phyloP scores from a whole-genome alignment of 2,329 filamentous ascomycete species.

The Fusarium anthophilum region DNA sequence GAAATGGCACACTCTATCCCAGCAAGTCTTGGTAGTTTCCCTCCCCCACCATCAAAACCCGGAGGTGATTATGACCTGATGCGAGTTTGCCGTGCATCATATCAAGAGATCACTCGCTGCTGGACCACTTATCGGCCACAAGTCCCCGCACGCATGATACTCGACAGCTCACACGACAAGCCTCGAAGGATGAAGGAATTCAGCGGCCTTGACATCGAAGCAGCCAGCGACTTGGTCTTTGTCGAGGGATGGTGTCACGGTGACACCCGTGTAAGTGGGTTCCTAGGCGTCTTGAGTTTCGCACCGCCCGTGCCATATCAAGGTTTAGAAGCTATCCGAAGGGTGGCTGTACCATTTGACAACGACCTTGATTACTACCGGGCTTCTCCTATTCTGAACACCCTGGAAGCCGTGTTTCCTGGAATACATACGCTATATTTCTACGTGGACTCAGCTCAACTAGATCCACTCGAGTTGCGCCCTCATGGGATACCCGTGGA shows the following conservation, averaged over 20 bases:
- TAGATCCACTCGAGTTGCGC: not conserved
- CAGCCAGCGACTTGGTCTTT: not conserved
- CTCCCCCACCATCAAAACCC: not conserved
- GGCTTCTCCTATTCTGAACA: not conserved
- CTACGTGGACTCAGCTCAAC: not conserved
- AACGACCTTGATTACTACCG: not conserved
- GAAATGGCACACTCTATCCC: not conserved
- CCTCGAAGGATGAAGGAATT: not conserved
- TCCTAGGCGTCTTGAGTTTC: not conserved
- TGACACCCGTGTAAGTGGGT: not conserved
- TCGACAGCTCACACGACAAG: not conserved
- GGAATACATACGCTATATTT: not conserved
- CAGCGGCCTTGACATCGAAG: not conserved
- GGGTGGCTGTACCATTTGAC: not conserved
- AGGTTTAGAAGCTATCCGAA: not conserved
- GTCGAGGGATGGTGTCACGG: not conserved
- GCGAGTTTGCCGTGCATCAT: not conserved
- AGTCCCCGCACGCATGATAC: not conserved
- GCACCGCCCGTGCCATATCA: not conserved
- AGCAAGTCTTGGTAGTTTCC: fast-evolving
- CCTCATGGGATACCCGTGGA: not conserved
- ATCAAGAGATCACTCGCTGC: not conserved
- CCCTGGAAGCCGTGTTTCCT: not conserved
- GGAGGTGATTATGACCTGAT: not conserved
- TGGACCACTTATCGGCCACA: not conserved